A percentile compares a stretch with the other conserved stretches of the same genome.
Conservation (phyloP, 208 protist species). For the Kentomonas sorsogonicus region DNA sequence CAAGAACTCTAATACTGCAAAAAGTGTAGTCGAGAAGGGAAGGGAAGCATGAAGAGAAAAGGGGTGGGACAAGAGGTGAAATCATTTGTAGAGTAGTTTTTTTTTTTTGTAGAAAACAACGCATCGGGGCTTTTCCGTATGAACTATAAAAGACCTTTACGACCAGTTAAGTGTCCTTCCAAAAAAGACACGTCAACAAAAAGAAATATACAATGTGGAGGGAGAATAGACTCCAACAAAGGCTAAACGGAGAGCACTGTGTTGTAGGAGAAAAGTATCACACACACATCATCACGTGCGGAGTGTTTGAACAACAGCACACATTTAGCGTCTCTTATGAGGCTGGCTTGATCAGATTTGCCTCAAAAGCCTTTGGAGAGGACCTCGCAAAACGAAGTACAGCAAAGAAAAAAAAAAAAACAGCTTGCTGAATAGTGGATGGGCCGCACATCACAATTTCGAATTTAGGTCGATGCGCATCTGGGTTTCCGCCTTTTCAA, state of each 20-base stretch:
- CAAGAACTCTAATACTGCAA: no score
- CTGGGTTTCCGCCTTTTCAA: slow-evolving; percentile 48
- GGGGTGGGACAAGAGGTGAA: neutral
- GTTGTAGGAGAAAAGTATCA: no score
- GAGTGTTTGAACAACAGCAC: neutral
- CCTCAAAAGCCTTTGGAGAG: no score
- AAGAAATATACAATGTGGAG: neutral
- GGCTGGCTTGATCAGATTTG: no score
- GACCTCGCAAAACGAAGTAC: neutral
- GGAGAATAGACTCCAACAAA: no score
- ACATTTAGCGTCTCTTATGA: neutral
- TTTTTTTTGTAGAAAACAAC: neutral
- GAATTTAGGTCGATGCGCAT: slow-evolving; percentile 67
- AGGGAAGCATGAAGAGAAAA: neutral
- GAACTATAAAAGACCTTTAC: neutral
- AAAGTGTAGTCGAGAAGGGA: neutral
- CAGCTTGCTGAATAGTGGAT: neutral
- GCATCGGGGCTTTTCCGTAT: neutral
- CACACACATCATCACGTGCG: neutral
- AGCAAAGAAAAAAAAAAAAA: neutral
- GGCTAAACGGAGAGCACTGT: no score
- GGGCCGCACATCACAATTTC: no score
- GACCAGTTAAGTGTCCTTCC: neutral
- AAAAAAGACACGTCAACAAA: neutral
- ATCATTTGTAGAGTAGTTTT: neutral